Percentiles rank a stretch among this genome's conserved stretches.
Conservation (phyloP, 805 yeast species). For the Cyberlindnera suaveolens region DNA sequence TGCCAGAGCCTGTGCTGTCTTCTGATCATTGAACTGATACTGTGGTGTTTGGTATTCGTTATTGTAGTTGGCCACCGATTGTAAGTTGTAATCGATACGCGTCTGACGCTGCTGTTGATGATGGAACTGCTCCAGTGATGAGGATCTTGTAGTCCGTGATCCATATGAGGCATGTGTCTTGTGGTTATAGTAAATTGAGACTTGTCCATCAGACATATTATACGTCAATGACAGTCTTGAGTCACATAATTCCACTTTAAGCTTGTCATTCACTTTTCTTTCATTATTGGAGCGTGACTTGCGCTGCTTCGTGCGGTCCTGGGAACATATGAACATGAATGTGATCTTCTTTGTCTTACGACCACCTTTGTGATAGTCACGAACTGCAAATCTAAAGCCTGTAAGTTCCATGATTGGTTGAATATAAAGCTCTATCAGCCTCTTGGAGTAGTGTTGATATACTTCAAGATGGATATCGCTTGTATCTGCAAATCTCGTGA, state of each 20-base stretch:
- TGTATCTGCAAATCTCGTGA: constrained; percentile 29
- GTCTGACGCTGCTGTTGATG: background rate
- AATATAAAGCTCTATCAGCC: constrained; percentile 30
- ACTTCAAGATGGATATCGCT: constrained; percentile 26
- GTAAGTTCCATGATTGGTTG: constrained; percentile 35
- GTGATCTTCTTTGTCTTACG: constrained; percentile 34
- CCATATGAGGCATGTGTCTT: constrained; percentile 36
- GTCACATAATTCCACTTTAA: constrained; percentile 36
- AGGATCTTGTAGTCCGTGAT: constrained; percentile 2
- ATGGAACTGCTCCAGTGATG: background rate
- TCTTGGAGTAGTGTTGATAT: constrained; percentile 30
- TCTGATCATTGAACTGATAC: constrained; percentile 4
- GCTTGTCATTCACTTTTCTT: constrained; percentile 31
- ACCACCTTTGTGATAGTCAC: constrained; percentile 41
- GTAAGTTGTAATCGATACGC: constrained; percentile 1
- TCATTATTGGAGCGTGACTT: constrained; percentile 35
- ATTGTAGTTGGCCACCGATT: constrained; percentile 13
- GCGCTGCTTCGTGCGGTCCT: constrained; percentile 36
- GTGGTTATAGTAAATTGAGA: constrained; percentile 33
- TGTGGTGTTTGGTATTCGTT: background rate
- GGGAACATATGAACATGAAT: constrained; percentile 41
- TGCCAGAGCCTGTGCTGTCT: constrained; percentile 12
- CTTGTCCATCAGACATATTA: constrained; percentile 31
- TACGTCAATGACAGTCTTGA: constrained; percentile 35
- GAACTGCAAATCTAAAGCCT: constrained; percentile 37